phyloP scores from a whole-genome alignment of 106 monocot genomes.

The Acorus calamus region DNA sequence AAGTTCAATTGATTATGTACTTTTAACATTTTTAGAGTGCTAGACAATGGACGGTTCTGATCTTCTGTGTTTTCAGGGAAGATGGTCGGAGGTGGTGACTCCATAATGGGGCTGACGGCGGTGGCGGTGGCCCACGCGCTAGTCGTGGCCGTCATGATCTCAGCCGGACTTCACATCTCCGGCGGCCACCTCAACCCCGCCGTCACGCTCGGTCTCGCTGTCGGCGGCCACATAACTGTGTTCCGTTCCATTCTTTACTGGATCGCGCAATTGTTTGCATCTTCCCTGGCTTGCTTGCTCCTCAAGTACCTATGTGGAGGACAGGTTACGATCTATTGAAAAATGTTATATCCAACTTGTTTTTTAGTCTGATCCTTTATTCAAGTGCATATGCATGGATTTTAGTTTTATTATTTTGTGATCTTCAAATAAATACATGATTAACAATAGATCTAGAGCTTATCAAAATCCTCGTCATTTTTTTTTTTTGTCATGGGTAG shows the following conservation, averaged over 20 bases:
- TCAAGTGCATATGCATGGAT: too few relatives aligned
- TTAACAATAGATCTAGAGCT: too few relatives aligned
- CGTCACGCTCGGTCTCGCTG: slow-evolving; percentile 63
- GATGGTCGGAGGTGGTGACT: slow-evolving; percentile 34
- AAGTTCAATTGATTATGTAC: too few relatives aligned
- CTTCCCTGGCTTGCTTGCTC: slow-evolving; percentile 56
- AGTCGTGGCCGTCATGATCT: slow-evolving; percentile 61
- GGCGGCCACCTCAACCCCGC: slow-evolving; percentile 82
- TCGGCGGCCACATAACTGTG: slow-evolving; percentile 64
- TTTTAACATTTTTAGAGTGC: too few relatives aligned
- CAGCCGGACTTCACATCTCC: slow-evolving; percentile 75
- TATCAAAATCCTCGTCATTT: too few relatives aligned
- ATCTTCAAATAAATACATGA: too few relatives aligned
- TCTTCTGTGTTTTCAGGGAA: slow-evolving; percentile 9
- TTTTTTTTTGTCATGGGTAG: too few relatives aligned
- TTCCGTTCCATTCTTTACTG: slow-evolving; percentile 59
- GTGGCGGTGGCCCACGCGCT: slow-evolving; percentile 61
- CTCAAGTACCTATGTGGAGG: slow-evolving; percentile 71
- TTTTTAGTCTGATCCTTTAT: too few relatives aligned
- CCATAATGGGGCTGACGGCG: slow-evolving; percentile 63
- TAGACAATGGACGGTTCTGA: too few relatives aligned
- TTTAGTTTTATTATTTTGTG: too few relatives aligned
- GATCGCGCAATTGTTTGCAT: slow-evolving; percentile 56
- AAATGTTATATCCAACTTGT: too few relatives aligned
- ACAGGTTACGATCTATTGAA: slow-evolving; percentile 14